Conservation (phyloP, 1,139 yeast species). For the Yamadazyma sp. region DNA sequence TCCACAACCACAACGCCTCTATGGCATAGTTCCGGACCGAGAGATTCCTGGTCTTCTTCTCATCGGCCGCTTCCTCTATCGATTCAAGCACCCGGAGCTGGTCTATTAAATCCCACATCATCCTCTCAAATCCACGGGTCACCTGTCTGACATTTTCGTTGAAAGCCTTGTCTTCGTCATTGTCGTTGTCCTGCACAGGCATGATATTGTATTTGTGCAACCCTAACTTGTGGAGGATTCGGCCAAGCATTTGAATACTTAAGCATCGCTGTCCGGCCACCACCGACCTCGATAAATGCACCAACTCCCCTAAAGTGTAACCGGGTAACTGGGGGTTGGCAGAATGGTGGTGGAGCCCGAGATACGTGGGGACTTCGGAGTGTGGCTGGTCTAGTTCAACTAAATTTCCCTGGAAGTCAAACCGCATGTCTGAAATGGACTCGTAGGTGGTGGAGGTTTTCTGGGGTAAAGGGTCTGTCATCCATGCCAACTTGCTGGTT, state of each 20-base stretch:
- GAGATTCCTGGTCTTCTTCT: constrained; percentile 58
- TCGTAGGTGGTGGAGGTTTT: constrained; percentile 51
- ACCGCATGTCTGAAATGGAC: constrained; percentile 69
- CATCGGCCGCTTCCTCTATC: constrained; percentile 73
- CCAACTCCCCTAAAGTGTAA: constrained; percentile 79
- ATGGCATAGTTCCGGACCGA: constrained; percentile 84
- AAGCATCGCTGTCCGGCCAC: constrained; percentile 84
- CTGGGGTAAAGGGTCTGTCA: constrained; percentile 63
- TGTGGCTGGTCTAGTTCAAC: constrained; percentile 36
- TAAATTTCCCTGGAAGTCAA: constrained; percentile 83
- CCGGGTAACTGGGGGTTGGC: constrained; percentile 91
- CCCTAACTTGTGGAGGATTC: constrained; percentile 81
- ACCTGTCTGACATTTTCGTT: constrained; percentile 38
- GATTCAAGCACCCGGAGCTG: constrained; percentile 69
- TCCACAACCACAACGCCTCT: constrained; percentile 95
- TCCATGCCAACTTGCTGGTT: constrained; percentile 84
- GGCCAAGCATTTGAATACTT: constrained; percentile 83
- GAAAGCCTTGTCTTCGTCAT: constrained; percentile 36
- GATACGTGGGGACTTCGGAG: constrained; percentile 44
- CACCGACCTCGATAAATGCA: constrained; percentile 75
- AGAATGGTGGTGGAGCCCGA: constrained; percentile 91
- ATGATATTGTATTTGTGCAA: constrained; percentile 54
- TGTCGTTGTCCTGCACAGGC: constrained; percentile 33
- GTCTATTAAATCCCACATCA: constrained; percentile 75
- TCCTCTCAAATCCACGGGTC: constrained; percentile 51